phyloP scores from a whole-genome alignment of 768 basidiomycete species.

The Pleurotus salmoneostramineus region DNA sequence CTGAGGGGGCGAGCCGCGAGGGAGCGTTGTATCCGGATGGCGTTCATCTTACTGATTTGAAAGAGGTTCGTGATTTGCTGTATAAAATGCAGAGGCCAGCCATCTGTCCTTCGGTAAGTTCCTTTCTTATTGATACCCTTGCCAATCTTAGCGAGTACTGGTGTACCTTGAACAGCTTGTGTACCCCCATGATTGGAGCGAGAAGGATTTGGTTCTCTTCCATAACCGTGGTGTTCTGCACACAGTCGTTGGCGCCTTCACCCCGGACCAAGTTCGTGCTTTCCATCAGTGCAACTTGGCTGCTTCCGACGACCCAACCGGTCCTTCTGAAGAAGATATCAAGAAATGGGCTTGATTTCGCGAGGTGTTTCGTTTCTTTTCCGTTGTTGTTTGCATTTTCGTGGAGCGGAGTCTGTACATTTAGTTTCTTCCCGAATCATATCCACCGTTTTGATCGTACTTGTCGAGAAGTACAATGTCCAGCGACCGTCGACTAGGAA shows the following conservation, averaged over 20 bases:
- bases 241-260: slow-evolving; percentile 77
- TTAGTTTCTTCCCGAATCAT: no score
- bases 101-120: slow-evolving; percentile 69
- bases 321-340: slow-evolving; percentile 67
- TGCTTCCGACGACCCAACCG: slow-evolving; percentile 65
- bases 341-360: slow-evolving; percentile 45
- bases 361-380: no score
- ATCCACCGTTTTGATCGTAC: no score
- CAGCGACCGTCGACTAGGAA: no score
- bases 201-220: slow-evolving; percentile 77
- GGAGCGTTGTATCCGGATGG: slow-evolving; percentile 83
- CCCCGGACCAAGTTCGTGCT: slow-evolving; percentile 59
- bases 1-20: slow-evolving; percentile 49
- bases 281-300: slow-evolving; percentile 92
- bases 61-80: slow-evolving; percentile 65
- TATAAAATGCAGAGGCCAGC: slow-evolving; percentile 89
- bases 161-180: slow-evolving; percentile 45
- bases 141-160: neutral
- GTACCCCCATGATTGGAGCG: slow-evolving; percentile 81
- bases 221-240: slow-evolving; percentile 84
- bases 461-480: no score
- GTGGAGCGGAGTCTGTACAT: no score
- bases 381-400: no score
- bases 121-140: neutral
- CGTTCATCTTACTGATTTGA: slow-evolving; percentile 67